Percentiles rank a stretch among this genome's conserved stretches.
Evolutionary conservation across 345 rosid genomes (phyloP).

Genomic region (Diplotaxis tenuifolia): DNA sequence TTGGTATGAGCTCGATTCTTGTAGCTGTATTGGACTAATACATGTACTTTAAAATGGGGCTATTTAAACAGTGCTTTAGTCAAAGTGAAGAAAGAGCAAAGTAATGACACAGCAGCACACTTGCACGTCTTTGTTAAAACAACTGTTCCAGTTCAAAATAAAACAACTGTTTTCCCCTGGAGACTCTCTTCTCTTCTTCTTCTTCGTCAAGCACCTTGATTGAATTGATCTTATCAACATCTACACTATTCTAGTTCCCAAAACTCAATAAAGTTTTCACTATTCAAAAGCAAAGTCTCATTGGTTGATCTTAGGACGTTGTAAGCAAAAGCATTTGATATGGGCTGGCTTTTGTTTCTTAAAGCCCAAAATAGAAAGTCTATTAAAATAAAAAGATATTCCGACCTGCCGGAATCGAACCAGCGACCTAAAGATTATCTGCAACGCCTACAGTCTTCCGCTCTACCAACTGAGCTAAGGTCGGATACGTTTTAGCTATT

Average conservation of each 20-base stretch:
- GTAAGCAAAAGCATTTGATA: neutral
- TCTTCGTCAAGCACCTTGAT: conserved; percentile 3
- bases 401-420: conserved; percentile 33
- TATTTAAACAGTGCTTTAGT: too few species aligned
- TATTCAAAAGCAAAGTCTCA: too few species aligned
- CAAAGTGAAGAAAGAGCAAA: too few species aligned
- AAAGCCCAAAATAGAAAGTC: neutral
- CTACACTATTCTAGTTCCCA: too few species aligned
- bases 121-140: too few species aligned
- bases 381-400: neutral
- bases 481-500: too few species aligned
- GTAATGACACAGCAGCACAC: too few species aligned
- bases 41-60: too few species aligned
- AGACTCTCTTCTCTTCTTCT: conserved; percentile 28
- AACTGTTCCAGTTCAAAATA: too few species aligned
- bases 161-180: conserved; percentile 10
- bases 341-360: neutral
- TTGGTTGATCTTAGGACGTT: neutral
- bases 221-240: conserved; percentile 21
- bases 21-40: too few species aligned
- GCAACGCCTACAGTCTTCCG: conserved; percentile 78
- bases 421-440: conserved; percentile 33
- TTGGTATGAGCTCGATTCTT: too few species aligned
- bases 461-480: conserved; percentile 97
- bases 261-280: too few species aligned